phyloP scores from a whole-genome alignment of 2,329 filamentous ascomycete species.

The Fusarium albosuccineum region DNA sequence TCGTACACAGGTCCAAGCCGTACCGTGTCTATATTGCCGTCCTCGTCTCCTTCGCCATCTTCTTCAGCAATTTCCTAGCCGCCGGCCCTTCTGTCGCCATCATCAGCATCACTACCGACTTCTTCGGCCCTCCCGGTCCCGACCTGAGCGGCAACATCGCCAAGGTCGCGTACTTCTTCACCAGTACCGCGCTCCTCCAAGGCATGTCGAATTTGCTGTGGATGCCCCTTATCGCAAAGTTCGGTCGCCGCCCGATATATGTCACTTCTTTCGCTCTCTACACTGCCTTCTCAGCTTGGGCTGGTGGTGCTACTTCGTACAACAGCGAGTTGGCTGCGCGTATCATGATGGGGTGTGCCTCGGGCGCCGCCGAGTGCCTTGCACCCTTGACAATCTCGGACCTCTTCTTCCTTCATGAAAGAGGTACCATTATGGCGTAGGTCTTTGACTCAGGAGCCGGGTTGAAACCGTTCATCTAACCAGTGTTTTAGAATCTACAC shows the following conservation, averaged over 20 bases:
- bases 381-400: slow-evolving; percentile 64
- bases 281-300: slow-evolving; percentile 22
- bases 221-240: slow-evolving; percentile 36
- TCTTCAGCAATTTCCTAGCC: slow-evolving; percentile 31
- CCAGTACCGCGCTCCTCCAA: slow-evolving; percentile 26
- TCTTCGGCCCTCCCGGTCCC: slow-evolving; percentile 18
- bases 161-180: slow-evolving; percentile 34
- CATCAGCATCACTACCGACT: slow-evolving; percentile 23
- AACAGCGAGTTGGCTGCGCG: slow-evolving; percentile 24
- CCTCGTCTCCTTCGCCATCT: slow-evolving; percentile 30
- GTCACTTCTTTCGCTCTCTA: slow-evolving; percentile 28
- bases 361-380: slow-evolving; percentile 39
- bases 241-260: slow-evolving; percentile 28
- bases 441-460: slow-evolving; percentile 24
- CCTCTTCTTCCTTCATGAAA: slow-evolving; percentile 67
- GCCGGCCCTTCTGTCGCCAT: slow-evolving; percentile 31
- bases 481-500: slow-evolving; percentile 49
- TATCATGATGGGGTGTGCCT: slow-evolving; percentile 30
- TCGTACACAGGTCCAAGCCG: slow-evolving; percentile 49
- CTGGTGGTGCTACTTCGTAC: slow-evolving; percentile 21
- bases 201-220: slow-evolving; percentile 32
- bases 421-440: slow-evolving; percentile 62
- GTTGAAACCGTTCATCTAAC: not conserved
- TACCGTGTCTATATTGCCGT: slow-evolving; percentile 30
- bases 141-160: slow-evolving; percentile 21